phyloP scores from a whole-genome alignment of 441 rosid species.

The Kokia cookei region DNA sequence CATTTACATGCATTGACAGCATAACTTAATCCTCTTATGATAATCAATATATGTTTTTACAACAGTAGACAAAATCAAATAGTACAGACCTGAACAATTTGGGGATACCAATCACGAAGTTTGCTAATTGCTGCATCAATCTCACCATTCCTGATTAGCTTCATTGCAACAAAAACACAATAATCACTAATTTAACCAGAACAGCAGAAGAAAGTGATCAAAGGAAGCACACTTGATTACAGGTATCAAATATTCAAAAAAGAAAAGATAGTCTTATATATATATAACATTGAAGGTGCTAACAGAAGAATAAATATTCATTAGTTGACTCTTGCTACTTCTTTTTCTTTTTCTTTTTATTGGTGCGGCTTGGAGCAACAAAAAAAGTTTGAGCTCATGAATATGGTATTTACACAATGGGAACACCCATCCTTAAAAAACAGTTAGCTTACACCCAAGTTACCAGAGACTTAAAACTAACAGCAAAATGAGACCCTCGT shows the following conservation, averaged over 20 bases:
- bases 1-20: neutral
- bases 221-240: neutral
- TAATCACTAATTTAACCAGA: slow-evolving; percentile 1
- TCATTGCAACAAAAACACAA: slow-evolving; percentile 18
- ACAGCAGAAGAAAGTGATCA: neutral
- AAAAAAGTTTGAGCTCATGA: neutral
- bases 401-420: neutral
- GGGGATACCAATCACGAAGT: slow-evolving; percentile 80
- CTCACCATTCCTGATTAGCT: slow-evolving; percentile 83
- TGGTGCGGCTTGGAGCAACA: neutral
- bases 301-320: neutral
- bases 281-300: neutral
- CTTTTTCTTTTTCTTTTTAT: neutral
- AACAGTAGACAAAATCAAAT: neutral
- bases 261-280: neutral
- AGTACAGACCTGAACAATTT: slow-evolving; percentile 64
- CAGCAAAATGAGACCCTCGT: too few species aligned
- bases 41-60: neutral
- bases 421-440: neutral
- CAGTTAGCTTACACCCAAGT: neutral
- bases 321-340: neutral
- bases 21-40: neutral
- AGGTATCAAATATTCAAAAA: neutral
- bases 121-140: slow-evolving; percentile 62
- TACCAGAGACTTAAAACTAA: neutral